Percentiles rank a stretch among this genome's conserved stretches.
phyloP scores from a whole-genome alignment of 192 early-diverging fungal genomes.

The Paraglomus occultum region DNA sequence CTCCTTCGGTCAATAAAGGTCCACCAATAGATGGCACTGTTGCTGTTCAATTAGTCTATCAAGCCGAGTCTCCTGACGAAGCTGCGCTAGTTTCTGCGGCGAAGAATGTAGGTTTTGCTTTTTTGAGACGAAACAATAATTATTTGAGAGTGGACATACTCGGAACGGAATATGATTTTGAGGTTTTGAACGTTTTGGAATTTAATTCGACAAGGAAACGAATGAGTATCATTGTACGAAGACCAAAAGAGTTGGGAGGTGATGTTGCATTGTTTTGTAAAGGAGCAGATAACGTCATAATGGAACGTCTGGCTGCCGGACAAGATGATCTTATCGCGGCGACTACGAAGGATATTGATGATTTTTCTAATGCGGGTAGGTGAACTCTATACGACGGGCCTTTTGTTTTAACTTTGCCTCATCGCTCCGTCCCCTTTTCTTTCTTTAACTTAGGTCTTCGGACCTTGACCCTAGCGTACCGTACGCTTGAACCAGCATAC shows the following conservation, averaged over 20 bases:
- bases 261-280: slow-evolving; percentile 88
- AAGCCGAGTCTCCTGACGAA: slow-evolving; percentile 83
- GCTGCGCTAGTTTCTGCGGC: slow-evolving; percentile 79
- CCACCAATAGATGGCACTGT: slow-evolving; percentile 39
- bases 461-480: slow-evolving; percentile 85
- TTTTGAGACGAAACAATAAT: slow-evolving; percentile 46
- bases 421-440: background rate
- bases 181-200: slow-evolving; percentile 83
- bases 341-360: slow-evolving; percentile 67
- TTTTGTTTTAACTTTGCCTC: no score
- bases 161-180: slow-evolving; percentile 68
- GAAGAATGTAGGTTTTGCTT: slow-evolving; percentile 74
- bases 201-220: slow-evolving; percentile 96
- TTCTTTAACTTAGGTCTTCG: slow-evolving; percentile 63
- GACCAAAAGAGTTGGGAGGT: slow-evolving; percentile 72
- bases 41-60: slow-evolving; percentile 45
- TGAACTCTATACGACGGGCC: background rate
- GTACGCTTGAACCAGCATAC: slow-evolving; percentile 64
- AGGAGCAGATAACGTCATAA: slow-evolving; percentile 96
- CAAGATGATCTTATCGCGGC: slow-evolving; percentile 53
- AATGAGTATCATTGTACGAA: slow-evolving; percentile 83
- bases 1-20: slow-evolving; percentile 7
- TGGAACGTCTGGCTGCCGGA: slow-evolving; percentile 63
- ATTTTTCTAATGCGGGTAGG: slow-evolving; percentile 64
- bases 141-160: slow-evolving; percentile 62